Evolutionary conservation across 768 basidiomycete genomes (phyloP), one percentile per base, ranked within the genome.

Genomic region (Termitomyces eurrhizus): DNA sequence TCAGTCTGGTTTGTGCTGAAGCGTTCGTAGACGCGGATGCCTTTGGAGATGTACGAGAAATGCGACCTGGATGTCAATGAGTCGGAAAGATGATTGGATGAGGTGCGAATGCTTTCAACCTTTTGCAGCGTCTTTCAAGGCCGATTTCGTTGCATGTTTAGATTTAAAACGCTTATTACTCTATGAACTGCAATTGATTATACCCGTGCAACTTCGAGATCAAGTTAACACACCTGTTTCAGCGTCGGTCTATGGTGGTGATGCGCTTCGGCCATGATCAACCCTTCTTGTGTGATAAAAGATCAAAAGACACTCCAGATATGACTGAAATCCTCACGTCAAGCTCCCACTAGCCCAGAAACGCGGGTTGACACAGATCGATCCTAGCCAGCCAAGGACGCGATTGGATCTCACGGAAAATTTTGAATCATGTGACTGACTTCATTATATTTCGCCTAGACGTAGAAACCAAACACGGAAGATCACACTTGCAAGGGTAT

Each of bases 141-240:
- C 80, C 1, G 89, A 85, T 75, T 97, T 97, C 13, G 91, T 84
- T 2, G 93, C 84, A 78, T 95, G 92, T 70, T 87, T 91, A 2
- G 93, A 93, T 75, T 98, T 98, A 80, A 91, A 98, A 1, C 83
- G 66, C 73, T 98, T 98, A 75, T 98, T 97, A 80, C 86, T 77
- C 92, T 95, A 64, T 16, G 21, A 49, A 49, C 44, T 35, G 9
- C 41, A 52, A 49, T 61, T 50, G 39, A 41, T n/a, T 45, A 44
- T 26, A 41, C 62, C 48, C 13, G 42, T 36, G 21, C 41, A 50
- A 54, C 5, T 21, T 37, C 24, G 45, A 45, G 46, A 46, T 42
- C 55, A 46, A 37, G 49, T 49, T 57, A 54, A 66, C 81, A 53
- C 52, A 77, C 87, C 82, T 97, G 95, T 75, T 96, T 97, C 63